A percentile compares a stretch with the other conserved stretches of the same genome.
These are phyloP conservation scores for Marchantia polymorpha DNA, from an alignment of 225 moss, liverwort and hornwort species.

Conservation along the genomic window DNA sequence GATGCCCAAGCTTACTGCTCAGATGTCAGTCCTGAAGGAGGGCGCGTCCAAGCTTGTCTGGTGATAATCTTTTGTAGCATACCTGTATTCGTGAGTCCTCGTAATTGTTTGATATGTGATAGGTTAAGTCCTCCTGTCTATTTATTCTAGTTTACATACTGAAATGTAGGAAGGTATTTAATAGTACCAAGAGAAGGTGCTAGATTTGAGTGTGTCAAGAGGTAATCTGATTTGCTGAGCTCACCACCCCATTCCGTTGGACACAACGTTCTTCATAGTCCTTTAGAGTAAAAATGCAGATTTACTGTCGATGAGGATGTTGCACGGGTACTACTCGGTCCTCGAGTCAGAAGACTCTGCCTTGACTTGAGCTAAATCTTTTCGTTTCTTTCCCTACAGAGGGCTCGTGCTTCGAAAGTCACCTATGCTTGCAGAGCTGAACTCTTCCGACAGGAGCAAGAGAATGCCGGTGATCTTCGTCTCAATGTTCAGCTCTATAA, in stretches of 20 bases:
- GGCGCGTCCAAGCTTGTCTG: conserved; percentile 47
- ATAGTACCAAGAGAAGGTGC: too few relatives aligned
- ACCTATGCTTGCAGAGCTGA: conserved; percentile 31
- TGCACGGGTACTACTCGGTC: too few relatives aligned
- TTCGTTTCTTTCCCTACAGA: conserved; percentile 21
- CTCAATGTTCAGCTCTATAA: conserved; percentile 43
- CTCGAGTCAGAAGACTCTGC: background rate
- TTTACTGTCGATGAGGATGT: too few relatives aligned
- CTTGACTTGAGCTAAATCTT: too few relatives aligned
- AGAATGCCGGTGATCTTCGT: conserved; percentile 48
- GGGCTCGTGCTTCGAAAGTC: conserved; percentile 21
- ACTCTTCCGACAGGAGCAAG: conserved; percentile 50
- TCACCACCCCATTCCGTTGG: too few relatives aligned
- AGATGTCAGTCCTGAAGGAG: conserved; percentile 33
- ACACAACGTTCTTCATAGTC: too few relatives aligned
- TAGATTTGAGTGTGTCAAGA: too few relatives aligned
- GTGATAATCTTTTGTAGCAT: conserved; percentile 21
- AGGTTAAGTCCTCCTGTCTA: background rate
- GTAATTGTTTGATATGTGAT: background rate
- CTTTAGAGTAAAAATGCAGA: too few relatives aligned
- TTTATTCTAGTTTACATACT: background rate
- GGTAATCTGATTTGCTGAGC: too few relatives aligned
- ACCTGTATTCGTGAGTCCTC: background rate
- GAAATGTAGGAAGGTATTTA: too few relatives aligned
- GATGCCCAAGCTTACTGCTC: conserved; percentile 39